Percentiles rank a stretch among this genome's conserved stretches.
phyloP scores from a whole-genome alignment of 805 yeast genomes.

The Wickerhamomyces bovis region DNA sequence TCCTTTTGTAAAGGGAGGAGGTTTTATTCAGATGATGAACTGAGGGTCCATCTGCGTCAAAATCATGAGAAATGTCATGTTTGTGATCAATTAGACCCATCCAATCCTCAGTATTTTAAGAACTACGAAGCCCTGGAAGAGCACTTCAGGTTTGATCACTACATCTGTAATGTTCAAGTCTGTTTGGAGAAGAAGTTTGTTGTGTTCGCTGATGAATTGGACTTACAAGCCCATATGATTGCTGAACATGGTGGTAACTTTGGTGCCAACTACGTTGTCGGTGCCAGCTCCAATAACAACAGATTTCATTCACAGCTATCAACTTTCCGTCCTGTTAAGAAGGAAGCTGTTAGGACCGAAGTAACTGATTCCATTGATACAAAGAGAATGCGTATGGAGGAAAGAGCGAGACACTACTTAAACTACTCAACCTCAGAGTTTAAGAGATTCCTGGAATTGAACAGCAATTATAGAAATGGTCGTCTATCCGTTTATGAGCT shows the following conservation, averaged over 20 bases:
- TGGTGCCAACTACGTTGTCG: slow-evolving; percentile 33
- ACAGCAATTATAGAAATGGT: slow-evolving; percentile 40
- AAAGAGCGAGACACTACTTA: slow-evolving; percentile 77
- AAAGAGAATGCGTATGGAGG: slow-evolving; percentile 63
- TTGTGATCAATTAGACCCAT: slow-evolving; percentile 65
- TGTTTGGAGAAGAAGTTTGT: slow-evolving; percentile 90
- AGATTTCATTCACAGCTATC: slow-evolving; percentile 55
- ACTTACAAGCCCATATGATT: slow-evolving; percentile 81
- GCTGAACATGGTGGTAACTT: slow-evolving; percentile 66
- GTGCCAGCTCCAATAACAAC: slow-evolving; percentile 9
- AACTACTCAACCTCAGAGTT: slow-evolving; percentile 44
- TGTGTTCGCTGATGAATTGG: slow-evolving; percentile 82
- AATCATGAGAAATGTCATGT: slow-evolving; percentile 85
- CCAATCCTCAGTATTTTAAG: slow-evolving; percentile 66
- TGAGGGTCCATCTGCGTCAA: slow-evolving; percentile 74
- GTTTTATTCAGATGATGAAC: slow-evolving; percentile 85
- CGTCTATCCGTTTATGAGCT: slow-evolving; percentile 44
- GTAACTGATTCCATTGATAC: slow-evolving; percentile 33
- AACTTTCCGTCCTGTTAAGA: slow-evolving; percentile 38
- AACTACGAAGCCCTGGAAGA: slow-evolving; percentile 67
- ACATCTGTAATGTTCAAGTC: slow-evolving; percentile 63
- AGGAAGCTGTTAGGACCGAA: slow-evolving; percentile 19
- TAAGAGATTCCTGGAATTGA: slow-evolving; percentile 42
- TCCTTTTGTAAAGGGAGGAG: slow-evolving; percentile 67
- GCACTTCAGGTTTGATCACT: slow-evolving; percentile 75